Percentiles rank a stretch among this genome's conserved stretches.
phyloP scores from a whole-genome alignment of 2,329 filamentous ascomycete species.

The Periconia digitata region DNA sequence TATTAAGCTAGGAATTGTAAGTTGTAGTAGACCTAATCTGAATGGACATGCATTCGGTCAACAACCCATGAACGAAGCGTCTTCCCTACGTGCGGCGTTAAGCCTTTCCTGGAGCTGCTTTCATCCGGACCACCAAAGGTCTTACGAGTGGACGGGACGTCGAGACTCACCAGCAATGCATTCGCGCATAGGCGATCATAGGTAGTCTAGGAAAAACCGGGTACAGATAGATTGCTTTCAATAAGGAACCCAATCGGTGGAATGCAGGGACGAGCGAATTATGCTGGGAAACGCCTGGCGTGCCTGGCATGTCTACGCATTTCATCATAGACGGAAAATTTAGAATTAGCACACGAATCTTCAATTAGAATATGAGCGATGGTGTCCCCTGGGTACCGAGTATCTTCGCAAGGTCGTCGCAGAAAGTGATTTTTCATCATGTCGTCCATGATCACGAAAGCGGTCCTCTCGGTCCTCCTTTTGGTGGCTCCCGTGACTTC shows the following conservation, averaged over 20 bases:
- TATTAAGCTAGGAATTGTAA: no score
- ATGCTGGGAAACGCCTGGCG: background rate
- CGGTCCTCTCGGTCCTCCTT: slow-evolving; percentile 4
- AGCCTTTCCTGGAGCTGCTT: no score
- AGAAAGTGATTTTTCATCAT: slow-evolving; percentile 1
- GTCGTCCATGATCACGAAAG: slow-evolving; percentile 2
- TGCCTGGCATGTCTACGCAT: slow-evolving; percentile 1
- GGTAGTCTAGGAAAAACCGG: no score
- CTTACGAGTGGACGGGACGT: no score
- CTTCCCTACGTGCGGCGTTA: no score
- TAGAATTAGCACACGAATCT: background rate
- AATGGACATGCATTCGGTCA: no score
- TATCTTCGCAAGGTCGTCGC: background rate
- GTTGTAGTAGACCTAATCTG: no score
- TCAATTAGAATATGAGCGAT: background rate
- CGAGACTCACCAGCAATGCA: no score
- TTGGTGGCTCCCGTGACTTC: slow-evolving; percentile 6
- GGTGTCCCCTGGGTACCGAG: background rate
- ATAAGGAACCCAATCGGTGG: background rate
- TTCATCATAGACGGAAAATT: slow-evolving; percentile 2
- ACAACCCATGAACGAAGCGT: no score
- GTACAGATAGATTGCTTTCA: background rate
- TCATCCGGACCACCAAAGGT: no score
- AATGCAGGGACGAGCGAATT: background rate
- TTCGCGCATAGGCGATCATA: no score